Percentiles rank a stretch among this genome's conserved stretches.
phyloP scores from a whole-genome alignment of 768 basidiomycete species.

The Mycena pura region DNA sequence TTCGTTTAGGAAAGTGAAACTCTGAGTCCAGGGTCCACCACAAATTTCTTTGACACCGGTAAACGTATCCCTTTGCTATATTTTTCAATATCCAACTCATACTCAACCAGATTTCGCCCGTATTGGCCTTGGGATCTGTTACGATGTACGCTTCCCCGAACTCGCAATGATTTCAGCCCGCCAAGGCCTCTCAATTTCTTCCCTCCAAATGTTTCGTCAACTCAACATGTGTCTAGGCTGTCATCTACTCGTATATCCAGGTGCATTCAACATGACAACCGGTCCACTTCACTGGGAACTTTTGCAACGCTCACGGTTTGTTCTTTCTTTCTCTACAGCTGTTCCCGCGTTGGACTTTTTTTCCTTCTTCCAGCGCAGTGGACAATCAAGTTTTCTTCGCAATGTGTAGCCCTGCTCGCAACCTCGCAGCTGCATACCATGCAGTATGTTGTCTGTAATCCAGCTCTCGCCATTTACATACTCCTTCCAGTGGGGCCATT shows the following conservation, averaged over 20 bases:
- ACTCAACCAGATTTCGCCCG: slow-evolving; percentile 95
- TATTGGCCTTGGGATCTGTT: slow-evolving; percentile 95
- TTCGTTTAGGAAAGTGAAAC: slow-evolving; percentile 81
- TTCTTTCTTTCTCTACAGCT: slow-evolving; percentile 15
- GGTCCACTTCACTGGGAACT: slow-evolving; percentile 97
- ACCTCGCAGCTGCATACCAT: slow-evolving; percentile 83
- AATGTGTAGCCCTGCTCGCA: slow-evolving; percentile 95
- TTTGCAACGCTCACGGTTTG: slow-evolving; percentile 83
- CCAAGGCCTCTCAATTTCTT: slow-evolving; percentile 56
- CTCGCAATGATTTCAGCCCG: slow-evolving; percentile 90
- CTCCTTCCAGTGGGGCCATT: slow-evolving; percentile 81
- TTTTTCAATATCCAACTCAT: not conserved
- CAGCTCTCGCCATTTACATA: not conserved
- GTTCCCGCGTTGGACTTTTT: too few species aligned
- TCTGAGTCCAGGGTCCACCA: slow-evolving; percentile 73
- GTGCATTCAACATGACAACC: slow-evolving; percentile 95
- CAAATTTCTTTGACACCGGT: slow-evolving; percentile 92
- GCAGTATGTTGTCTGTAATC: slow-evolving; percentile 59
- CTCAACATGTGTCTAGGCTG: slow-evolving; percentile 60
- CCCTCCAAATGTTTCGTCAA: not conserved
- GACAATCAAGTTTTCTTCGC: slow-evolving; percentile 97
- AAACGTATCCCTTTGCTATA: slow-evolving; percentile 9
- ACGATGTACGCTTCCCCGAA: slow-evolving; percentile 95
- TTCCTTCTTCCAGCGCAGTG: slow-evolving; percentile 67
- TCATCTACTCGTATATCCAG: slow-evolving; percentile 88